Evolutionary conservation across 2,329 filamentous ascomycete species (phyloP), one percentile per base, ranked within the genome.

Genomic region (Gaeumannomyces tritici): DNA sequence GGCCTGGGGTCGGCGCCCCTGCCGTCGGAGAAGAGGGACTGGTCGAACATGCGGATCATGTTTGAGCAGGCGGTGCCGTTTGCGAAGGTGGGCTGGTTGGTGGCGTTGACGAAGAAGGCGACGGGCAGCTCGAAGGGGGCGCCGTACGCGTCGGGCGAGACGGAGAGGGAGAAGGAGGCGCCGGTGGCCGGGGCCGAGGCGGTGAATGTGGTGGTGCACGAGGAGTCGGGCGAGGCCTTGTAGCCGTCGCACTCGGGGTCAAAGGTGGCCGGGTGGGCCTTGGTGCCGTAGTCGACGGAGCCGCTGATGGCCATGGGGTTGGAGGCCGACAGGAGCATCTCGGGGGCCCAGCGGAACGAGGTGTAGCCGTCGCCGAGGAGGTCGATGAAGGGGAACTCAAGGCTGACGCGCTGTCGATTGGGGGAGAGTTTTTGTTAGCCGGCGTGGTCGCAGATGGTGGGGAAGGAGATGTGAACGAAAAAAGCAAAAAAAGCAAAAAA

Each of bases 361-460:
- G 79, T 79, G 64, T 75, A 71, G 42, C 77, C 78, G 69, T 84
- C 80, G 60, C 75, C 73, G 3, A 83, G 71, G 7, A 82, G 67
- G 67, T 84, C 82, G 51, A 85, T 64, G 68, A 85, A 85, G 0
- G 83, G 83, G 63, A 83, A 85, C 65, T 81, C 78, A 64, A 83
- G 77, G 11, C 78, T 76, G 24, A 78, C 72, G 51, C 78, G 79
- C 81, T 83, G 61, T 13, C 4, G 9, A 8, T 27, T 31, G 12
- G 21, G 2, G 42, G 24, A n/a, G n/a, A n/a, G n/a, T 3, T 2
- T 18, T 24, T 55, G 11, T 51, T 29, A 11, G 33, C 21, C 2
- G 11, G 29, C 29, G 11, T 31, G 29, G 29, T 31, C 29, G n/a
- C 11, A 11, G 29, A 11, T 31, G 29, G 29, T 31, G n/a, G n/a